A percentile compares a stretch with the other conserved stretches of the same genome.
Evolutionary conservation across 768 basidiomycete genomes (phyloP).

Genomic region (Thelephora ganbajun): DNA sequence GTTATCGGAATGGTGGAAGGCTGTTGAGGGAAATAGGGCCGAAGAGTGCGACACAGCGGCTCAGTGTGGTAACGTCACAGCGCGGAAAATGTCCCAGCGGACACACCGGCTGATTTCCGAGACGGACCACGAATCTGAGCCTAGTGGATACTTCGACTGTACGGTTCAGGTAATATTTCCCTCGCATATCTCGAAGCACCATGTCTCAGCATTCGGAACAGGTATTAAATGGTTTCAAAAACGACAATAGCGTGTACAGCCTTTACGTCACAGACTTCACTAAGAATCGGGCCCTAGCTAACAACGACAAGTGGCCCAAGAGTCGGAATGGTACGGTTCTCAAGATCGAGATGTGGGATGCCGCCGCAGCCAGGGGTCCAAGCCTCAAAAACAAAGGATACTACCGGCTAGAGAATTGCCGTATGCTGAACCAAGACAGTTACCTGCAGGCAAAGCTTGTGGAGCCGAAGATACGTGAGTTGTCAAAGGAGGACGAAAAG

Average conservation of each 20-base stretch:
- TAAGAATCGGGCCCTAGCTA: conserved; percentile 24
- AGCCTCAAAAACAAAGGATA: conserved; percentile 33
- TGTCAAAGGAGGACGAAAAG: conserved; percentile 24
- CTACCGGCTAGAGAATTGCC: conserved; percentile 39
- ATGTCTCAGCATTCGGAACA: conserved; percentile 11
- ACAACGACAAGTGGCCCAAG: not conserved
- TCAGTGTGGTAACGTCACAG: conserved; percentile 2
- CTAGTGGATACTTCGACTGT: conserved; percentile 15
- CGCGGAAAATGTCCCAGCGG: conserved; percentile 1
- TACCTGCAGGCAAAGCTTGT: conserved; percentile 41
- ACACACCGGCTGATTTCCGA: conserved; percentile 13
- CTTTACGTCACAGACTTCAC: conserved; percentile 63
- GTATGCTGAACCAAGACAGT: conserved; percentile 27
- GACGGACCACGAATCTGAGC: conserved; percentile 7
- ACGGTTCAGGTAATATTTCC: conserved; percentile 29
- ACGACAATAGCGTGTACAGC: conserved; percentile 24
- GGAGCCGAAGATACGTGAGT: conserved; percentile 27
- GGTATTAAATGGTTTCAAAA: conserved; percentile 33
- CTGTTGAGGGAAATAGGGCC: conserved; percentile 3
- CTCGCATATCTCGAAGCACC: not conserved
- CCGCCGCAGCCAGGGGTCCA: conserved; percentile 25
- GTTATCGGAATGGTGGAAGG: conserved; percentile 17
- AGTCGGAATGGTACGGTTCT: conserved; percentile 22
- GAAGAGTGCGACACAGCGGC: conserved; percentile 4
- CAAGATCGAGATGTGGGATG: conserved; percentile 48